A percentile compares a stretch with the other conserved stretches of the same genome.
Conservation (phyloP, 2,329 filamentous ascomycete species). For the Diaporthe batatas region DNA sequence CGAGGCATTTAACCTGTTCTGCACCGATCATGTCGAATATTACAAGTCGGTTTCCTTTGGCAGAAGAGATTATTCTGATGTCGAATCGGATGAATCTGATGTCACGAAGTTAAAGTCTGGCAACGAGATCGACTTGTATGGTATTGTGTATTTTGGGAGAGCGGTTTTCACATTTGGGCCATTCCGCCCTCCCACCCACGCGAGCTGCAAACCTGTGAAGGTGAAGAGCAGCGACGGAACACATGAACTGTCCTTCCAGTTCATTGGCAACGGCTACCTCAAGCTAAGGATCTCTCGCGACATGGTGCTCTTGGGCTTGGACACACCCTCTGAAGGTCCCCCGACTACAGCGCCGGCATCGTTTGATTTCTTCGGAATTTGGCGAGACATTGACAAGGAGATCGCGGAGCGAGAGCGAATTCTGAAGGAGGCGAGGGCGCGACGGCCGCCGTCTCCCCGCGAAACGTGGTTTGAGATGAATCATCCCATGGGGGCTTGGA, state of each 20-base stretch:
- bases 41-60: background rate
- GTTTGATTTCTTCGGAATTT: slow-evolving; percentile 26
- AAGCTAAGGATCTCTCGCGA: slow-evolving; percentile 15
- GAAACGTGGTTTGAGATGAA: slow-evolving; percentile 19
- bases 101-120: too few relatives aligned
- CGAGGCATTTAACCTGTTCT: slow-evolving; percentile 3
- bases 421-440: background rate
- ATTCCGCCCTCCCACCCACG: background rate
- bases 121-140: background rate
- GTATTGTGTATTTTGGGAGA: background rate
- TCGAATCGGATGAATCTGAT: background rate
- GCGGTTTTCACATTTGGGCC: background rate
- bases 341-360: slow-evolving; percentile 4
- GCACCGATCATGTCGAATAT: slow-evolving; percentile 13
- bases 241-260: background rate
- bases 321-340: background rate
- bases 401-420: background rate
- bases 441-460: background rate
- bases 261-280: slow-evolving; percentile 18
- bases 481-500: slow-evolving; percentile 20
- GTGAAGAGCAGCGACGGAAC: background rate
- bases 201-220: background rate
- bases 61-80: background rate
- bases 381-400: slow-evolving; percentile 1
- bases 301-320: background rate